Conservation (phyloP, 2,329 filamentous ascomycete species). For the Zymoseptoria ardabiliae region DNA sequence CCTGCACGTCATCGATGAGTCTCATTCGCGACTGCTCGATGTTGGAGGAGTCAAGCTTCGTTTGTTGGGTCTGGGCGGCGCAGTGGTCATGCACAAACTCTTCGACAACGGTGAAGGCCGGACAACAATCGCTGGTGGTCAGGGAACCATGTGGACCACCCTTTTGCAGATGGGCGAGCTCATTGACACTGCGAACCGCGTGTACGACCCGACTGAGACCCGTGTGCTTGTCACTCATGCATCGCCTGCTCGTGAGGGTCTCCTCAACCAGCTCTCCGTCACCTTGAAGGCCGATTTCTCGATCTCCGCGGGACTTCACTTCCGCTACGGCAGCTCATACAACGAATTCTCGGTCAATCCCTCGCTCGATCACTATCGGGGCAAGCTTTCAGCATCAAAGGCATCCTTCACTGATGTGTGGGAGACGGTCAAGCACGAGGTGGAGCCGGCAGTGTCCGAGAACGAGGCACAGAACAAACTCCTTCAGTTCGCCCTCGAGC, state of each 20-base stretch:
- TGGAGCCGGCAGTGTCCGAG: slow-evolving; percentile 85
- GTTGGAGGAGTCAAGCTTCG: slow-evolving; percentile 93
- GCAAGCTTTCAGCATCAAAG: slow-evolving; percentile 95
- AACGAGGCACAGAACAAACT: slow-evolving; percentile 93
- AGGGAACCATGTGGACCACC: slow-evolving; percentile 99
- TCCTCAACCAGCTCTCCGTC: slow-evolving; percentile 94
- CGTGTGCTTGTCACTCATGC: slow-evolving; percentile 95
- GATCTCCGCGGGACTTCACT: slow-evolving; percentile 92
- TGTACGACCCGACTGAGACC: slow-evolving; percentile 97
- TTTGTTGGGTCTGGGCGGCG: slow-evolving; percentile 84
- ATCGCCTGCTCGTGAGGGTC: slow-evolving; percentile 89
- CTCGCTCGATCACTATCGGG: slow-evolving; percentile 93
- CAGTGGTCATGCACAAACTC: slow-evolving; percentile 98
- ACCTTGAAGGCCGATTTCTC: slow-evolving; percentile 98
- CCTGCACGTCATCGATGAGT: slow-evolving; percentile 96
- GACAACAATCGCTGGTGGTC: slow-evolving; percentile 95
- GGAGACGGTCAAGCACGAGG: slow-evolving; percentile 96
- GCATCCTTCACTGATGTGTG: slow-evolving; percentile 98
- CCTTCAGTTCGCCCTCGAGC: slow-evolving; percentile 79
- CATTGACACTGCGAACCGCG: slow-evolving; percentile 93
- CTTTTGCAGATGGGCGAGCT: slow-evolving; percentile 96
- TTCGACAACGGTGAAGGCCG: slow-evolving; percentile 98
- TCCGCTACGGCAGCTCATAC: slow-evolving; percentile 97
- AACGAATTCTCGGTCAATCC: slow-evolving; percentile 99
- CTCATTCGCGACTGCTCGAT: slow-evolving; percentile 89